Percentiles rank a stretch among this genome's conserved stretches.
Conservation (phyloP, 2,329 filamentous ascomycete species). For the Phyllosticta capitalensis region DNA sequence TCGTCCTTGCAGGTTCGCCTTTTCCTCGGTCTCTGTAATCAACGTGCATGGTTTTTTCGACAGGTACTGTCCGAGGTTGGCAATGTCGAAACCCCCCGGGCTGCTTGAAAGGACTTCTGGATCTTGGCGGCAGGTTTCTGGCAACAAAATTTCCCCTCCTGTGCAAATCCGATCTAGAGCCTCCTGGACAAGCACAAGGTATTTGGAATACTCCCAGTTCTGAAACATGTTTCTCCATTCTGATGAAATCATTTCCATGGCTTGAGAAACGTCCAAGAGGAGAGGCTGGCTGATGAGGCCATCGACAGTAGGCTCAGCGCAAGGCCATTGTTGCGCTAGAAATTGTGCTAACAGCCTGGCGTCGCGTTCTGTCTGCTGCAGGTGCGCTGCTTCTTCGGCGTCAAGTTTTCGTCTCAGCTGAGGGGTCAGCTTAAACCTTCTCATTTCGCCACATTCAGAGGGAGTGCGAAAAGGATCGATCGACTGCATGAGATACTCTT, state of each 20-base stretch:
- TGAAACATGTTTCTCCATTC: constrained; percentile 42
- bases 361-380: constrained; percentile 16
- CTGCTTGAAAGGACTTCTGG: neutral
- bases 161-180: constrained; percentile 22
- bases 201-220: constrained; percentile 38
- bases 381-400: constrained; percentile 14
- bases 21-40: neutral
- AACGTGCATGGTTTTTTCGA: neutral
- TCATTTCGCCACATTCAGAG: neutral
- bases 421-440: neutral
- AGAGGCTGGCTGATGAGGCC: neutral
- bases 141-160: neutral
- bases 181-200: constrained; percentile 36
- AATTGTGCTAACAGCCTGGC: constrained; percentile 31
- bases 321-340: constrained; percentile 32
- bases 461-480: neutral
- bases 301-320: constrained; percentile 15
- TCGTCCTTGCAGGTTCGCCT: neutral
- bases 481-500: constrained; percentile 21
- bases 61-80: neutral
- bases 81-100: neutral
- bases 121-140: neutral
- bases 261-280: constrained; percentile 28
- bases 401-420: constrained; percentile 14
- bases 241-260: constrained; percentile 30